A percentile compares a stretch with the other conserved stretches of the same genome.
These are phyloP conservation scores for Volutella citrinella DNA, from an alignment of 2,329 filamentous ascomycete species.

Conservation along the genomic window DNA sequence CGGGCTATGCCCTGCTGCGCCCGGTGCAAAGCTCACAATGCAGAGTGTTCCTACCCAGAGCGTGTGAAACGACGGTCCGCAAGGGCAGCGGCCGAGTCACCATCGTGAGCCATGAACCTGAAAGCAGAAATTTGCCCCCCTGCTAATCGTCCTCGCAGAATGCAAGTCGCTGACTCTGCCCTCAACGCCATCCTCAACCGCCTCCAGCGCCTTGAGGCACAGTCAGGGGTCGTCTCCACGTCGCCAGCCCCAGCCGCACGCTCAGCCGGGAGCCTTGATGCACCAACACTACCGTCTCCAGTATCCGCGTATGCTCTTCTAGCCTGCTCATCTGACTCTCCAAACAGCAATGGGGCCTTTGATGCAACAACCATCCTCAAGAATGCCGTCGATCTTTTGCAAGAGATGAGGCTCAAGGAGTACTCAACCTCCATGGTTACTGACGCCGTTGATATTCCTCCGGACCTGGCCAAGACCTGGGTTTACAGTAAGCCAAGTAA, in stretches of 20 bases:
- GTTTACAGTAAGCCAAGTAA: constrained; percentile 19
- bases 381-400: constrained; percentile 27
- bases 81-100: constrained; percentile 12
- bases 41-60: constrained; percentile 26
- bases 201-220: constrained; percentile 27
- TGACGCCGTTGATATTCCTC: constrained; percentile 21
- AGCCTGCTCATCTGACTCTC: too few species aligned
- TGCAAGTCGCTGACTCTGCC: constrained; percentile 12
- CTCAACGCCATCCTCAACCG: constrained; percentile 28
- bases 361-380: constrained; percentile 26
- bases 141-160: constrained; percentile 7
- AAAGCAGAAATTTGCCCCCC: constrained; percentile 3
- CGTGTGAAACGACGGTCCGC: constrained; percentile 24
- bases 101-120: constrained; percentile 11
- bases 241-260: constrained; percentile 1
- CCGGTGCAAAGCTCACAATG: constrained; percentile 23
- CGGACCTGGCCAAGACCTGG: constrained; percentile 27
- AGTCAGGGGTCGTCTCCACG: constrained; percentile 4
- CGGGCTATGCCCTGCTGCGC: constrained; percentile 27
- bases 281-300: too few species aligned
- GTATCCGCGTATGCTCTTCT: too few species aligned
- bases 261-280: not conserved
- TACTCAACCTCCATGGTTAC: constrained; percentile 21
- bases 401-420: constrained; percentile 20
- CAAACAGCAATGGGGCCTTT: constrained; percentile 9